Evolutionary conservation across 257 asterid genomes (phyloP).

Genomic region (Petunia axillaris): DNA sequence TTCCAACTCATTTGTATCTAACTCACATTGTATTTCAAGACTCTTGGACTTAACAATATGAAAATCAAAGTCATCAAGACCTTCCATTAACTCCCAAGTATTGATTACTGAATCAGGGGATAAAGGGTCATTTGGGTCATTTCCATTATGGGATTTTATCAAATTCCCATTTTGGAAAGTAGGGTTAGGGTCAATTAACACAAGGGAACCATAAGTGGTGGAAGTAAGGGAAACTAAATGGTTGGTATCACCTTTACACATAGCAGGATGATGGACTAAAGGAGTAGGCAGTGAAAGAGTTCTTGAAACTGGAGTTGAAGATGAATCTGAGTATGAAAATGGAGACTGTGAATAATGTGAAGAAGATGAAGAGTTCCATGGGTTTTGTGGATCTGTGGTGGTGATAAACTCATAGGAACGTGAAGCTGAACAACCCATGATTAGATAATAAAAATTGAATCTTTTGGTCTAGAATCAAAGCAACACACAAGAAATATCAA

Average conservation of each 20-base stretch:
- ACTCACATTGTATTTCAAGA: constrained; percentile 8
- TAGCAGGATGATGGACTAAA: constrained; percentile 47
- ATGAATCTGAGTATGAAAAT: constrained; percentile 33
- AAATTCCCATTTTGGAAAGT: neutral
- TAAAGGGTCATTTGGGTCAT: constrained; percentile 50
- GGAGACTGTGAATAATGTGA: constrained; percentile 27
- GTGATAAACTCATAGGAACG: constrained; percentile 31
- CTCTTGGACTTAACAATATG: constrained; percentile 37
- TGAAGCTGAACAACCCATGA: constrained; percentile 53
- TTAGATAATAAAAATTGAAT: neutral
- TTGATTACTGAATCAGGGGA: constrained; percentile 93
- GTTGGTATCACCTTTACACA: constrained; percentile 55
- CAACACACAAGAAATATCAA: too few relatives aligned
- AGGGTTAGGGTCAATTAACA: constrained; percentile 37
- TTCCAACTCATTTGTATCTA: constrained; percentile 33
- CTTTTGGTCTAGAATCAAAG: neutral
- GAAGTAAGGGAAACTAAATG: constrained; percentile 89
- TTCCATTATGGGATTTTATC: constrained; percentile 26
- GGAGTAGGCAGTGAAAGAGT: constrained; percentile 45
- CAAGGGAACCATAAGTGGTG: constrained; percentile 85
- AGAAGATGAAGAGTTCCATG: constrained; percentile 34
- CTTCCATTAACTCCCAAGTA: constrained; percentile 99
- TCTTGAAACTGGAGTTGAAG: constrained; percentile 46
- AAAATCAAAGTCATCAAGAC: constrained; percentile 71
- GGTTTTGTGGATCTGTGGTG: constrained; percentile 24